Evolutionary conservation across 768 basidiomycete genomes (phyloP).

Genomic region (Collybia nuda): DNA sequence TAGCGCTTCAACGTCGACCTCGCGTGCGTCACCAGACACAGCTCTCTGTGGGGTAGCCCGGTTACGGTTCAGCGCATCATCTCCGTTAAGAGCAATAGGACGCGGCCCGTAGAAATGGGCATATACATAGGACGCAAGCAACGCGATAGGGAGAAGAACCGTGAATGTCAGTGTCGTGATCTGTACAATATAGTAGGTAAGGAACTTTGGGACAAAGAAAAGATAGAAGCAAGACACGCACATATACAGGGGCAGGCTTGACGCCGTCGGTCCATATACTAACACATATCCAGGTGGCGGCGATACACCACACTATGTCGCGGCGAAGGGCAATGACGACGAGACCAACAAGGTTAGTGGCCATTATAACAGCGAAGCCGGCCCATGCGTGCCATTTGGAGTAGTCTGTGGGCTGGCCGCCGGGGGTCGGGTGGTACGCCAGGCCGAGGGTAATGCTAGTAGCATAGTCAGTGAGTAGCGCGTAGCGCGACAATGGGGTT

Average conservation of each 20-base stretch:
- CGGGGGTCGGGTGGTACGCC: constrained; percentile 47
- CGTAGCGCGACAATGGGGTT: neutral
- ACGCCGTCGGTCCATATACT: constrained; percentile 61
- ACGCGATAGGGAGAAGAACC: constrained; percentile 59
- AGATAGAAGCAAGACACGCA: constrained; percentile 30
- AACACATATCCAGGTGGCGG: constrained; percentile 72
- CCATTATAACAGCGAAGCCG: constrained; percentile 68
- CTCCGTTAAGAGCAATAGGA: constrained; percentile 20
- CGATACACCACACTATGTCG: constrained; percentile 76
- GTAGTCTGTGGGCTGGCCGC: constrained; percentile 50
- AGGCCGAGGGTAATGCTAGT: constrained; percentile 71
- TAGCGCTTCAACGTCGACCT: constrained; percentile 16
- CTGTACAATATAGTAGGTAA: constrained; percentile 28
- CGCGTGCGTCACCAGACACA: constrained; percentile 5
- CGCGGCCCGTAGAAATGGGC: constrained; percentile 20
- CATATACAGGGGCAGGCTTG: constrained; percentile 65
- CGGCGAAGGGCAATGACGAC: constrained; percentile 53
- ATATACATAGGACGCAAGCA: constrained; percentile 49
- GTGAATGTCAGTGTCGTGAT: constrained; percentile 65
- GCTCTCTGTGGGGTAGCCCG: constrained; percentile 1
- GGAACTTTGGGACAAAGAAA: neutral
- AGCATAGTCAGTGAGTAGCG: neutral
- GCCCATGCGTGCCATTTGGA: constrained; percentile 66
- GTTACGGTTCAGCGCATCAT: constrained; percentile 13
- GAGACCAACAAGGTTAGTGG: constrained; percentile 60